Base-by-base conservation (phyloP, 176 grass and related monocot species). In the Pontederia paniculata region DNA sequence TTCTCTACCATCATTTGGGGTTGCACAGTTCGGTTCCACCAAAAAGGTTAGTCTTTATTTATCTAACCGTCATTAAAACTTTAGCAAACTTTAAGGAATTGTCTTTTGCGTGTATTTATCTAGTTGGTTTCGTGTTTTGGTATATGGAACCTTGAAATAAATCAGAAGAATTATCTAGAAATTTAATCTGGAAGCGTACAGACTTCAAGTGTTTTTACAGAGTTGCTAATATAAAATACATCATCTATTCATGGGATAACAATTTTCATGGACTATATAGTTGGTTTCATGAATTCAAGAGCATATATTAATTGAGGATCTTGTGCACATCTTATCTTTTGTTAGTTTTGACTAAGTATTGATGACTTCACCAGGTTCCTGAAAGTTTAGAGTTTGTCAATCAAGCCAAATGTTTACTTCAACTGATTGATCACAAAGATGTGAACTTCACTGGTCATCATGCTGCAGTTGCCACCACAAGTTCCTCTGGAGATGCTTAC, bases 11-110 rank as follows among this genome's bases (percentile, higher is more conserved):
- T 82, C 48, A 15, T 68, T 78, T 69, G 82, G 91, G 52, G 91
- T 89, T 43, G 79, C 62, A 52, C 82, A 97, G 55, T 97, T 97
- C 15, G 91, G 91, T 61, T 90, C 83, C 65, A 68, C 75, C 23
- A 68, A 74, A 56, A 97, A 83, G 82, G 91, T 96, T 81, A 74
- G 79, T 62, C 23, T 42, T 16, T 55, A 65, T 54, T 79, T 23
- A 59, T 57, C n/a, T 42, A 59, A 0, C n/a, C n/a, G n/a, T n/a
- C n/a, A n/a, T 17, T 13, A 13, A 28, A 56, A 11, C 21, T 56
- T 10, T 22, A 56, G n/a, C 1, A 23, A 56, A 56, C 21, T 10
- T 1, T 23, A 56, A 22, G 21, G 54, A 5, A 13, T 16, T 2
- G 16, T 9, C 16, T 16, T 9, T 31, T 42, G 1, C 8, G 5